Evolutionary conservation across 2,329 filamentous ascomycete genomes (phyloP).

Genomic region (Colletotrichum sidae): DNA sequence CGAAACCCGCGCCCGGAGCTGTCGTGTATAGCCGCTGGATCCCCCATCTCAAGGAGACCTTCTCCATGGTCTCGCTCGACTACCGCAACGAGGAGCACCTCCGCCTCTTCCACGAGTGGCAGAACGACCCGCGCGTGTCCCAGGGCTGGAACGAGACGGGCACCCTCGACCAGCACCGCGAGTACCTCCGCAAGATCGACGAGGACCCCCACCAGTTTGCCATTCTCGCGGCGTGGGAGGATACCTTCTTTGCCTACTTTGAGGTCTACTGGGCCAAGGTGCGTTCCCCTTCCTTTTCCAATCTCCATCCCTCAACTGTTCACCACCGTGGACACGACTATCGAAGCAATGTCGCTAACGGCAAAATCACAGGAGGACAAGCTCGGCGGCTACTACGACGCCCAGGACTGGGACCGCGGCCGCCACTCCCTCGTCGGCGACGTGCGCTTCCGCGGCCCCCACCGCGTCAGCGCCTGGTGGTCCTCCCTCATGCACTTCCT

Average conservation of each 20-base stretch:
- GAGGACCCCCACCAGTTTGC: slow-evolving; percentile 79
- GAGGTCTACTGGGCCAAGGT: slow-evolving; percentile 84
- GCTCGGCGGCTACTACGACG: slow-evolving; percentile 66
- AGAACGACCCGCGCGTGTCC: slow-evolving; percentile 85
- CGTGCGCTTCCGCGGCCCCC: slow-evolving; percentile 68
- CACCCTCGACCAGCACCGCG: slow-evolving; percentile 78
- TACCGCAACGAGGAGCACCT: slow-evolving; percentile 73
- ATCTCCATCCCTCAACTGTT: background rate
- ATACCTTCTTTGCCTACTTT: slow-evolving; percentile 79
- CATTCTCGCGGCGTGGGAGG: slow-evolving; percentile 78
- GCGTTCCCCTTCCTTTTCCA: slow-evolving; percentile 42
- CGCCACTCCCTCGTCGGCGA: slow-evolving; percentile 70
- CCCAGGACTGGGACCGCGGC: slow-evolving; percentile 68
- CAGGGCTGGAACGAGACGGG: slow-evolving; percentile 85
- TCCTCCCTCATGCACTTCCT: slow-evolving; percentile 72
- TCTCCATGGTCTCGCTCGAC: slow-evolving; percentile 81
- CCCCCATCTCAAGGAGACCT: slow-evolving; percentile 79
- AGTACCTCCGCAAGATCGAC: slow-evolving; percentile 76
- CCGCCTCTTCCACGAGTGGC: slow-evolving; percentile 80
- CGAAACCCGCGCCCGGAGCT: slow-evolving; percentile 77
- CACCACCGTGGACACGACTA: background rate
- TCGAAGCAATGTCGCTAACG: background rate
- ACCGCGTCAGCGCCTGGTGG: slow-evolving; percentile 72
- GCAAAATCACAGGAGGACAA: slow-evolving; percentile 59
- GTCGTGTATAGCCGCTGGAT: slow-evolving; percentile 84